These are phyloP conservation scores for Biscogniauxia sp. DNA, from an alignment of 2,329 filamentous ascomycete species.

Conservation along the genomic window DNA sequence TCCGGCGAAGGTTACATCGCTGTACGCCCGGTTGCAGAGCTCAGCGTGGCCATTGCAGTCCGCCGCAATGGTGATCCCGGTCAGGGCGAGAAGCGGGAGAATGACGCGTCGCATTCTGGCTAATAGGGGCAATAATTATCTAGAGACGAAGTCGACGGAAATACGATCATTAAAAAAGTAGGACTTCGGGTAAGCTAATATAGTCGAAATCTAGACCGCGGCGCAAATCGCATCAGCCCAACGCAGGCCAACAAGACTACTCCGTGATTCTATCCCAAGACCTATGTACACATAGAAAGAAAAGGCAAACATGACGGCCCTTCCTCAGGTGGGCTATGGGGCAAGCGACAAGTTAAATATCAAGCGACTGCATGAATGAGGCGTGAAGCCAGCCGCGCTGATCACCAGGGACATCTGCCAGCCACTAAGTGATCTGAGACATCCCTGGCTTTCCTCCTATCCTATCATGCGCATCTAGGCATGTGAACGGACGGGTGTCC, in stretches of 20 bases:
- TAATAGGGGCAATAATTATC: background rate
- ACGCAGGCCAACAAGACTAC: background rate
- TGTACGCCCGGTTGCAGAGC: slow-evolving; percentile 57
- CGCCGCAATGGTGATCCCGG: slow-evolving; percentile 19
- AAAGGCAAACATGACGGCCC: background rate
- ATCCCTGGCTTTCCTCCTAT: background rate
- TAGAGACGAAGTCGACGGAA: background rate
- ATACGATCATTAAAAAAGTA: background rate
- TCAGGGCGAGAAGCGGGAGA: slow-evolving; percentile 21
- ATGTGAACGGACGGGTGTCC: background rate
- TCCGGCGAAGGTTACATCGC: slow-evolving; percentile 59
- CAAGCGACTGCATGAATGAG: background rate
- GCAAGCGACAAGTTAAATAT: background rate
- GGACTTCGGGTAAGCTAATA: background rate
- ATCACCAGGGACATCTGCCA: background rate
- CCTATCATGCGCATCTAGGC: background rate
- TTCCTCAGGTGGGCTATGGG: background rate
- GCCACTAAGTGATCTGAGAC: background rate
- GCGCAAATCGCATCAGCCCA: background rate
- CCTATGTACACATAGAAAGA: background rate
- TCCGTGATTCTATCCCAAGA: background rate
- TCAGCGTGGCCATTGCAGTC: slow-evolving; percentile 57
- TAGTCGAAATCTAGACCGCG: background rate
- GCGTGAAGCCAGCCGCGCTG: background rate
- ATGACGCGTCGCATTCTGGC: slow-evolving; percentile 17